Percentiles rank a stretch among this genome's conserved stretches.
Conservation (phyloP, 768 basidiomycete species). For the Kwoniella sp. region DNA sequence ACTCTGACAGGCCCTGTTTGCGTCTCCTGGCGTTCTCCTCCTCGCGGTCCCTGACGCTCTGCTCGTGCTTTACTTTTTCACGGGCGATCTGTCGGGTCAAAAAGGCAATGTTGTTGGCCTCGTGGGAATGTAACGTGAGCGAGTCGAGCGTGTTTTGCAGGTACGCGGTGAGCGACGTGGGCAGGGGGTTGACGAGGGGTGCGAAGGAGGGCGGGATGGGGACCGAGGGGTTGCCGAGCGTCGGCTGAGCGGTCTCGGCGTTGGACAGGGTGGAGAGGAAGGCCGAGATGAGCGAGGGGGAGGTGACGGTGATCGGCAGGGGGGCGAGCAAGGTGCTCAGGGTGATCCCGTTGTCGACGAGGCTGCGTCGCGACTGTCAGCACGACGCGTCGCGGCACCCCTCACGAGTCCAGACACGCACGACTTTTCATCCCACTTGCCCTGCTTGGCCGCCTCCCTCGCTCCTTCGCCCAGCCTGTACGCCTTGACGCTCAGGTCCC, state of each 20-base stretch:
- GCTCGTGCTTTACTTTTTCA: constrained; percentile 74
- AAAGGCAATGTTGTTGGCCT: constrained; percentile 89
- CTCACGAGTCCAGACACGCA: constrained; percentile 49
- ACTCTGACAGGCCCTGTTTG: constrained; percentile 74
- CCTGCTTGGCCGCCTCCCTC: constrained; percentile 72
- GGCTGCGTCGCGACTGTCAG: constrained; percentile 52
- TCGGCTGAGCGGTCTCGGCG: constrained; percentile 47
- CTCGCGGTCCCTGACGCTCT: constrained; percentile 73
- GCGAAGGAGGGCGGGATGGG: constrained; percentile 59
- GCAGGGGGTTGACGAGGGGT: constrained; percentile 65
- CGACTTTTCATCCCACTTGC: constrained; percentile 81
- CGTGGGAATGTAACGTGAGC: constrained; percentile 77
- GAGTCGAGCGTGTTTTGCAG: constrained; percentile 80
- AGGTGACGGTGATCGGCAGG: constrained; percentile 76
- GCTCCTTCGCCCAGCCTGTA: constrained; percentile 77
- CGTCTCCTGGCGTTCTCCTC: constrained; percentile 78
- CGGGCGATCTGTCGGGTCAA: constrained; percentile 79
- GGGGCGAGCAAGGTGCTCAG: constrained; percentile 82
- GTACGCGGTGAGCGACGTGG: constrained; percentile 65
- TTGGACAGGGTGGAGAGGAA: constrained; percentile 67
- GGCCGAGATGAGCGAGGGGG: constrained; percentile 70
- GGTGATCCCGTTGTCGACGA: constrained; percentile 73
- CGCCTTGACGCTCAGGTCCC: constrained; percentile 82
- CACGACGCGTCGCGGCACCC: not conserved
- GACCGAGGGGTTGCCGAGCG: constrained; percentile 18